Evolutionary conservation across 2,329 filamentous ascomycete genomes (phyloP).

Genomic region (Xylariaceae sp.): DNA sequence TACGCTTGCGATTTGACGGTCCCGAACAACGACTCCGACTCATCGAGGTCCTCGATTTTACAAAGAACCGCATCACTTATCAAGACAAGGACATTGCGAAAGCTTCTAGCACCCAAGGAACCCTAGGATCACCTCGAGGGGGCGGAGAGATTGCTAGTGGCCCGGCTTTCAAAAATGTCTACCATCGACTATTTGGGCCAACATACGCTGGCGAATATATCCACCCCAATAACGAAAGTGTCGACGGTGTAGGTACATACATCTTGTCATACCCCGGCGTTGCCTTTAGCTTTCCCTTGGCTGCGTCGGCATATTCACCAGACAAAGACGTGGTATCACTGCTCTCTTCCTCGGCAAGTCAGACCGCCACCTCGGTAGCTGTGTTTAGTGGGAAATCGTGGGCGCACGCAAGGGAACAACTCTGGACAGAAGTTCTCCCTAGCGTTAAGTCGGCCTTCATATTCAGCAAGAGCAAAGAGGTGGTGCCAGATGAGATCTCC

Average conservation of each 20-base stretch:
- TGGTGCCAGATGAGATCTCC: slow-evolving; percentile 88
- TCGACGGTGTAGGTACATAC: slow-evolving; percentile 72
- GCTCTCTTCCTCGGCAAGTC: slow-evolving; percentile 78
- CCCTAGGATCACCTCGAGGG: slow-evolving; percentile 37
- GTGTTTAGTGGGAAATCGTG: slow-evolving; percentile 91
- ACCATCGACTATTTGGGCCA: slow-evolving; percentile 90
- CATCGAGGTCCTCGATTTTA: slow-evolving; percentile 90
- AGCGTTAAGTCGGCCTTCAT: slow-evolving; percentile 76
- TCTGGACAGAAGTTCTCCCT: slow-evolving; percentile 78
- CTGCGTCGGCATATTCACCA: slow-evolving; percentile 75
- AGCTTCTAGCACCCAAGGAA: slow-evolving; percentile 50
- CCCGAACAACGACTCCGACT: slow-evolving; percentile 89
- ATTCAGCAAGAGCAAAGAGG: slow-evolving; percentile 74
- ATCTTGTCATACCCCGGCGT: slow-evolving; percentile 94
- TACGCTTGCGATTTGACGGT: slow-evolving; percentile 91
- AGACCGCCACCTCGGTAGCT: slow-evolving; percentile 84
- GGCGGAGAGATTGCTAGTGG: slow-evolving; percentile 54
- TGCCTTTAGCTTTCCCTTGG: slow-evolving; percentile 87
- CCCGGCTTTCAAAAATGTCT: slow-evolving; percentile 86
- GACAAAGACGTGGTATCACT: slow-evolving; percentile 84
- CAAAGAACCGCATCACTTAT: slow-evolving; percentile 82
- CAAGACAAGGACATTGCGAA: slow-evolving; percentile 72
- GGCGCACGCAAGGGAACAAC: slow-evolving; percentile 76
- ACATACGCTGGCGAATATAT: slow-evolving; percentile 95
- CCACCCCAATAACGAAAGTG: slow-evolving; percentile 60